Conservation (phyloP, 2,329 filamentous ascomycete genomes). For the Diplodia sapinea region DNA sequence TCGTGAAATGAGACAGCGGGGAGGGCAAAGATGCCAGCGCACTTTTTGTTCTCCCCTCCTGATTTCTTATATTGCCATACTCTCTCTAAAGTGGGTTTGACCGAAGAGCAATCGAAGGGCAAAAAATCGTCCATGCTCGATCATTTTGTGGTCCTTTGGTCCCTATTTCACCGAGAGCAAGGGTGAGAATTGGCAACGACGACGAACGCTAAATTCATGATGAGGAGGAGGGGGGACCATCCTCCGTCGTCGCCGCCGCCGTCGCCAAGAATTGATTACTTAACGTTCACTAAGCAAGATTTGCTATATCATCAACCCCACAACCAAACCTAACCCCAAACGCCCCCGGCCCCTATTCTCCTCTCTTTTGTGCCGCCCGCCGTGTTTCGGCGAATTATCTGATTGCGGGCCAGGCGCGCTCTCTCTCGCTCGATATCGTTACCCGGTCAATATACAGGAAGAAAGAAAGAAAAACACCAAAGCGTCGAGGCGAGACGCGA, state of each 20-base stretch:
- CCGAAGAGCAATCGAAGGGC: not conserved
- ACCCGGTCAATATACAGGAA: not conserved
- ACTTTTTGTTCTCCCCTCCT: not conserved
- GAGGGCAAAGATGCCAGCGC: not conserved
- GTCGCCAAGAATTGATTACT: not conserved
- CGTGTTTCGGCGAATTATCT: not conserved
- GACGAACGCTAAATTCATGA: too few relatives aligned
- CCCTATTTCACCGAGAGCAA: not conserved
- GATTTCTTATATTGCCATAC: too few relatives aligned
- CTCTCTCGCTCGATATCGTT: not conserved
- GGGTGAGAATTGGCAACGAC: not conserved
- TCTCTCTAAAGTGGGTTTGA: not conserved
- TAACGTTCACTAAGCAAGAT: not conserved
- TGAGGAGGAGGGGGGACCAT: too few relatives aligned
- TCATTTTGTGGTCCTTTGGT: not conserved
- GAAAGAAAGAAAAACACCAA: not conserved
- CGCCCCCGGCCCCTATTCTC: not conserved
- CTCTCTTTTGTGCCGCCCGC: not conserved
- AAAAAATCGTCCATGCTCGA: not conserved
- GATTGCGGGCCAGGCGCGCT: too few relatives aligned
- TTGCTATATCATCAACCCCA: not conserved
- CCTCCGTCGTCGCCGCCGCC: too few relatives aligned
- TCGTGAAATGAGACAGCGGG: not conserved
- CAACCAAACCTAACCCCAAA: not conserved
- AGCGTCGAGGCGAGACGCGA: too few relatives aligned